Base-by-base conservation (phyloP, 164 flowering plant genomes). In the Malania oleifera region DNA sequence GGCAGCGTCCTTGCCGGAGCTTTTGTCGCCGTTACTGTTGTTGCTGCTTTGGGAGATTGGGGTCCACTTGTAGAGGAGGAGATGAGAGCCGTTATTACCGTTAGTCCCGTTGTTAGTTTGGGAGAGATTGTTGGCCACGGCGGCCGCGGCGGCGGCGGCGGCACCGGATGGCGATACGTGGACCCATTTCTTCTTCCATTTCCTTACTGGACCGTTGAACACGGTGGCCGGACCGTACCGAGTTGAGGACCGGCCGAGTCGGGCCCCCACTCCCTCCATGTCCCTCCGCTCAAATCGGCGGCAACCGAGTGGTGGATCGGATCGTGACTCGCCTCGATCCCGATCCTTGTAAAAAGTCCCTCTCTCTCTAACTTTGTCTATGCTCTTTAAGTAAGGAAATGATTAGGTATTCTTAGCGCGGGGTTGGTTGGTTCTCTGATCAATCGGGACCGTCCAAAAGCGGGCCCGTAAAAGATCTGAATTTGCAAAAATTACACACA, bases 191-290 rank as follows among this genome's bases (percentile, higher is more conserved):
- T 93, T 93, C 93, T 83, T 91, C 99, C 99, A 93, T 70, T 79
- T 93, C 57, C 97, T 67, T 17, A 93, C 99, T 6, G 96, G 97
- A 1, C 99, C 99, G 44, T 49, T 91, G 81, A 93, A 93, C 40
- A 88, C 97, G 13, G 92, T 80, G 48, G 99, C 74, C 29, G 97
- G 87, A 20, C 88, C 96, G 77, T 86, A 91, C 23, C 97, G 77
- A 19, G 85, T 78, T 39, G 97, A 91, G 9, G 96, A 86, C 23
- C 98, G 75, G 22, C 99, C 99, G 40, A 86, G 68, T 49, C 99
- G 76, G 35, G 93, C 95, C 55, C 99, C 97, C 7, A 90, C 97
- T 10, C 88, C 99, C 65, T 93, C 99, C 99, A 93, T 93, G 48
- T 3, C 37, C 7, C 50, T n/a, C n/a, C 10, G 50, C 0, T n/a